Conservation (phyloP, 257 asterid species). For the Striga asiatica region DNA sequence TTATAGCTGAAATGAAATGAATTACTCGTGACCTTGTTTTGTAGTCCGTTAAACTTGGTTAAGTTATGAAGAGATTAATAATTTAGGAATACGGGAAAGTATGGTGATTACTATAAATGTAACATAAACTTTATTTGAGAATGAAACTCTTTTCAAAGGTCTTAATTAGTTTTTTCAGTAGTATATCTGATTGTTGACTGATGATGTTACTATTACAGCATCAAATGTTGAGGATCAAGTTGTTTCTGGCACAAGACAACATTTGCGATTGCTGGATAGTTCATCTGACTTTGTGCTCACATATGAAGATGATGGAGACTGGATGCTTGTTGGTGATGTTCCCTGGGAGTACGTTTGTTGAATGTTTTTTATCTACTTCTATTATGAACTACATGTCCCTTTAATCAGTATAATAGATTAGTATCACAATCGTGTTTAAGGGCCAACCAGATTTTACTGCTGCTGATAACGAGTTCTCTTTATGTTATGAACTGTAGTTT, state of each 20-base stretch:
- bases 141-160: not conserved
- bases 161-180: not conserved
- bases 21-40: too few species aligned
- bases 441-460: not conserved
- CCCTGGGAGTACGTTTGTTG: slow-evolving; percentile 80
- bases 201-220: slow-evolving; percentile 21
- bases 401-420: too few species aligned
- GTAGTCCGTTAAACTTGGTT: too few species aligned
- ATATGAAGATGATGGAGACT: slow-evolving; percentile 77
- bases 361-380: too few species aligned
- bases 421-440: too few species aligned
- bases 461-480: not conserved
- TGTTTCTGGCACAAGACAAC: slow-evolving; percentile 17
- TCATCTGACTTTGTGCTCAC: slow-evolving; percentile 59
- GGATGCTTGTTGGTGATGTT: slow-evolving; percentile 91
- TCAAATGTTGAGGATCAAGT: slow-evolving; percentile 30
- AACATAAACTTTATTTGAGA: not conserved
- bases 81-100: too few species aligned
- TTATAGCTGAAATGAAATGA: too few species aligned
- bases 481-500: slow-evolving; percentile 4
- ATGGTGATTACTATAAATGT: too few species aligned
- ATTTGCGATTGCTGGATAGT: slow-evolving; percentile 41
- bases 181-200: not conserved
- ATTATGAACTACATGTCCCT: too few species aligned
- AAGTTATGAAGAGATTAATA: too few species aligned